Base-by-base conservation (phyloP, 768 basidiomycete genomes). In the Auriscalpium microsporum region DNA sequence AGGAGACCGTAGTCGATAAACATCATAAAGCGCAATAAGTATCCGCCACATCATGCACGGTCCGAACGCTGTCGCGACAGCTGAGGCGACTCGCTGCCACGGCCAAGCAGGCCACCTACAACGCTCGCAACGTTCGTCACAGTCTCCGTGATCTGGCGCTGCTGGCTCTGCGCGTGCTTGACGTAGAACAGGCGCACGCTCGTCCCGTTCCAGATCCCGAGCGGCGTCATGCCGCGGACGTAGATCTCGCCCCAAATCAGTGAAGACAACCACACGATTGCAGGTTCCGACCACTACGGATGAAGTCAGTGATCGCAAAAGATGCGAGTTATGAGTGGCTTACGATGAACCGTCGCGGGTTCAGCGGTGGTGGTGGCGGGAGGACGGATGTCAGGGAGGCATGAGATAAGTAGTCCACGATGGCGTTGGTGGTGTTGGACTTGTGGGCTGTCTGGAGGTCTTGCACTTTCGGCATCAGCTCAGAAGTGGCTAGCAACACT, bases 211-310 rank as follows among this genome's bases (percentile, higher is more conserved):
- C 94, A 97, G 45, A 94, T 82, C 11, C 89, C 90, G 21, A 93
- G 73, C 1, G 88, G 87, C 1, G 85, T 81, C 82, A 94, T 88
- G 6, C 86, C 88, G 48, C 87, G 85, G 19, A 96, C 87, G 66
- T 94, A 99, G 17, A 95, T 81, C 66, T 94, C 91, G 42, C 96
- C 94, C 94, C 95, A 99, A 19, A 94, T 84, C 52, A 97, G 72
- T 1, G 90, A 93, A 4, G 93, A 90, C 38, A 95, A 76, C 95
- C 96, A 97, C 16, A 94, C 79, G 56, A 88, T 76, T 2, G 92
- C 94, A 1, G 90, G 86, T 61, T 94, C 89, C 11, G 93, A 89
- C 94, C 94, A 96, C 90, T 94, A 55, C 9, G 35, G n/a, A 10
- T 40, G 10, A 56, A 46, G 56, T 62, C 38, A 58, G 44, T 53